A percentile compares a stretch with the other conserved stretches of the same genome.
Conservation (phyloP, 2,329 filamentous ascomycete genomes). For the Penicillium hordei region DNA sequence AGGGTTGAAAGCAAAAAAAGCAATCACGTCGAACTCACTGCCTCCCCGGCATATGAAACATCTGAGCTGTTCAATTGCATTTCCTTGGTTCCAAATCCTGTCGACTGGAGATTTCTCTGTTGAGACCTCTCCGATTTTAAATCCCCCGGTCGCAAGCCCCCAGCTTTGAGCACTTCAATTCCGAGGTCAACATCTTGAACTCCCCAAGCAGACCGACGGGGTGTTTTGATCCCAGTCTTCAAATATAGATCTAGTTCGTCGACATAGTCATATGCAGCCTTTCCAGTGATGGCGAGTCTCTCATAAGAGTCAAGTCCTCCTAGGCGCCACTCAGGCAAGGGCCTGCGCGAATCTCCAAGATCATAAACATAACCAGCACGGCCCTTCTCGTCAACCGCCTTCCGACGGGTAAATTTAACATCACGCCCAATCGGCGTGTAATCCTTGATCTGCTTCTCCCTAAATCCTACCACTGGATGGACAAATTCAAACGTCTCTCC, state of each 20-base stretch:
- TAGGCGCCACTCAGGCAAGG: conserved; percentile 20
- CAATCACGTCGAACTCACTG: neutral
- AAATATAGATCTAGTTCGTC: conserved; percentile 14
- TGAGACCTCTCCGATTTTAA: neutral
- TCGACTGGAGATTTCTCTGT: neutral
- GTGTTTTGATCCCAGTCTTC: conserved; percentile 8
- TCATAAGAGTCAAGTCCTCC: conserved; percentile 21
- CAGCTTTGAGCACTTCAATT: neutral
- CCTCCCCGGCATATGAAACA: neutral
- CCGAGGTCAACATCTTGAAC: neutral
- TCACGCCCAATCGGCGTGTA: conserved; percentile 13
- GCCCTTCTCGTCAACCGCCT: conserved; percentile 5
- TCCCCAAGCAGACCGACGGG: neutral
- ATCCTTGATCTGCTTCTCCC: conserved; percentile 10
- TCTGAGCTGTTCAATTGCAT: neutral
- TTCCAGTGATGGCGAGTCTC: conserved; percentile 16
- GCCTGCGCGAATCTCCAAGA: conserved; percentile 6
- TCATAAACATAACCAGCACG: conserved; percentile 13
- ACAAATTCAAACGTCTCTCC: conserved; percentile 20
- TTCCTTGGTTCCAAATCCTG: neutral
- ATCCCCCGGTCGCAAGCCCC: neutral
- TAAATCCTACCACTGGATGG: conserved; percentile 22
- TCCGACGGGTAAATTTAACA: conserved; percentile 14
- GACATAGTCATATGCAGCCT: conserved; percentile 16
- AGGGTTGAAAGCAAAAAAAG: neutral